phyloP scores from a whole-genome alignment of 768 basidiomycete species.

The Boletus pseudopeckii region DNA sequence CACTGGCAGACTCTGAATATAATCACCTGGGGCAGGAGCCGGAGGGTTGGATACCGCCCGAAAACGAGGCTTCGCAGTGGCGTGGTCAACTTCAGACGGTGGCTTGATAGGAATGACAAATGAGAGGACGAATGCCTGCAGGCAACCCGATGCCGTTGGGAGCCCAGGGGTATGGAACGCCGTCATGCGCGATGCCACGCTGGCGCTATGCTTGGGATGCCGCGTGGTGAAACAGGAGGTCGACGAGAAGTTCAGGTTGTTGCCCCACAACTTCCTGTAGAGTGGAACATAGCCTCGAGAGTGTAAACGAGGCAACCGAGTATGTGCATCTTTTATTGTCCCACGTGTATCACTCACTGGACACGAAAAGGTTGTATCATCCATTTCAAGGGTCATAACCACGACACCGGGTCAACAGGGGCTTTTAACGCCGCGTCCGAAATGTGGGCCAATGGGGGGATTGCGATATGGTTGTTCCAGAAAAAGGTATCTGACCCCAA shows the following conservation, averaged over 20 bases:
- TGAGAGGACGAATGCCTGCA: conserved; percentile 5
- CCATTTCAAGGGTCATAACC: background rate
- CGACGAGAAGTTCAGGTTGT: background rate
- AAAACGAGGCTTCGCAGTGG: conserved; percentile 8
- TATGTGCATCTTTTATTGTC: background rate
- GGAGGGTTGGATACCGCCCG: no score
- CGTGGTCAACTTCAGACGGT: conserved; percentile 5
- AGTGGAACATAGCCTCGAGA: background rate
- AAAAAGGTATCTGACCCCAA: conserved; percentile 7
- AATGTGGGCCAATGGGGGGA: conserved; percentile 14
- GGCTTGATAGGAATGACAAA: conserved; percentile 19
- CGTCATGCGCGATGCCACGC: conserved; percentile 9
- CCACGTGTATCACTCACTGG: conserved; percentile 3
- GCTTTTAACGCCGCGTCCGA: conserved; percentile 12
- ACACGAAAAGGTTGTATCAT: background rate
- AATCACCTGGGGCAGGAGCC: conserved; percentile 3
- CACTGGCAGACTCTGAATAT: background rate
- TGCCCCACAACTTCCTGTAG: background rate
- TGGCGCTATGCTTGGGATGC: conserved; percentile 3
- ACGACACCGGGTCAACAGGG: conserved; percentile 4
- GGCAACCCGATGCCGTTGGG: conserved; percentile 11
- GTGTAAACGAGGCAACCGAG: background rate
- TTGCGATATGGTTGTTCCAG: conserved; percentile 17
- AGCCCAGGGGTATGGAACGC: conserved; percentile 14
- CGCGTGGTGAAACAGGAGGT: conserved; percentile 13